Base-by-base conservation (phyloP, 768 basidiomycete species). In the Xerocomellus intermedius region DNA sequence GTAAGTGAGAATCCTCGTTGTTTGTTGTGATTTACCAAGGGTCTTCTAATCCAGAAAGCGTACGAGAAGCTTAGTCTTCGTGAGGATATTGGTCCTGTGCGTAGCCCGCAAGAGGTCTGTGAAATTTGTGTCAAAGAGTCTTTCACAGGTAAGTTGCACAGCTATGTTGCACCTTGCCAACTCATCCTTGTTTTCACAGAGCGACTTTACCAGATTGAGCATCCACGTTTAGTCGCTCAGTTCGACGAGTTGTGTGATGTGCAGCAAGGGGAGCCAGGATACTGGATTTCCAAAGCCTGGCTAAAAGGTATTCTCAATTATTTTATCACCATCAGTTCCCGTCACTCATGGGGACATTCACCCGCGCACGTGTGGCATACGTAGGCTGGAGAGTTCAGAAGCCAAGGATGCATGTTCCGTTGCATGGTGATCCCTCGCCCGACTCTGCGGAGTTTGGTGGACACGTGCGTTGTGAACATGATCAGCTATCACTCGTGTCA, bases 201-300 rank as follows among this genome's bases (percentile, higher is more conserved):
- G 65, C 81, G 79, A 58, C 67, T 86, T 17, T 93, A 93, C 68
- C 79, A 82, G 58, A 74, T 80, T 17, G 78, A 86, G 58, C 91
- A 93, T 66, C 84, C 86, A 24, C 77, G 73, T 42, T 67, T 79
- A n/a, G 83, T 89, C 0, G 68, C 74, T 26, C 68, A 75, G 50
- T 87, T 91, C 53, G 84, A 90, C 44, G 75, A 78, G 5, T 66
- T 82, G 7, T 75, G 75, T 37, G 73, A 77, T 26, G 70, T 76
- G 10, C 71, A 72, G 5, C 72, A 73, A 13, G 79, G 80, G 52
- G 67, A 70, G 16, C 57, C 60, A 16, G 80, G 81, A 8, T 85
- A 78, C 66, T 90, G 86, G 85, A 82, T 93, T 63, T 93, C 91
- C 0, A 91, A 86, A 65, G 68, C 72, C 7, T 94, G 92, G 92